phyloP scores from a whole-genome alignment of 345 rosid genomes.

The Camelina hispida region DNA sequence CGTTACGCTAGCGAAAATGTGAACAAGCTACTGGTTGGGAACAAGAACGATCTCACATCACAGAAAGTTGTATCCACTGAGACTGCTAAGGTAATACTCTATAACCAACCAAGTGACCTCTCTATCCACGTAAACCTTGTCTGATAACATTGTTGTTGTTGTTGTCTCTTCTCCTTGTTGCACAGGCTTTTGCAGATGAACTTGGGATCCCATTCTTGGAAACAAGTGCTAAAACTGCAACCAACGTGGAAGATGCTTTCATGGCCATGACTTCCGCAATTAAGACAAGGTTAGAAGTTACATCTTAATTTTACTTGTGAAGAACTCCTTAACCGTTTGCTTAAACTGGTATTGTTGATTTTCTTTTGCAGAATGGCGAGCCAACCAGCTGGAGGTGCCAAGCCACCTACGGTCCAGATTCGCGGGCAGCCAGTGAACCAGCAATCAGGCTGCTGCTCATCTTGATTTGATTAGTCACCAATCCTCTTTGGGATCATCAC shows the following conservation, averaged over 20 bases:
- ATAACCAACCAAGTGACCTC: background rate
- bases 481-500: constrained; percentile 18
- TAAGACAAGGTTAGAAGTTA: constrained; percentile 62
- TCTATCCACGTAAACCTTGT: background rate
- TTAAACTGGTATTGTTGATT: background rate
- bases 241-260: constrained; percentile 79
- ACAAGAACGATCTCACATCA: constrained; percentile 74
- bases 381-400: constrained; percentile 67
- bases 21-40: constrained; percentile 79
- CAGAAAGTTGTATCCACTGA: constrained; percentile 74
- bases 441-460: constrained; percentile 76
- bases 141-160: background rate
- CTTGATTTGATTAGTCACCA: constrained; percentile 46
- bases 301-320: background rate
- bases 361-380: constrained; percentile 64
- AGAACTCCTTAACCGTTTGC: background rate
- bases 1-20: constrained; percentile 83
- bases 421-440: constrained; percentile 84
- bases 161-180: background rate
- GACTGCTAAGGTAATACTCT: constrained; percentile 60
- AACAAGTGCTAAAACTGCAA: constrained; percentile 76
- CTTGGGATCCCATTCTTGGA: constrained; percentile 86
- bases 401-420: constrained; percentile 75
- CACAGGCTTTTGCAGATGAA: constrained; percentile 78
- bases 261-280: constrained; percentile 86